phyloP scores from a whole-genome alignment of 1,284 basidiomycete genomes.

The Leucoagaricus sp. region DNA sequence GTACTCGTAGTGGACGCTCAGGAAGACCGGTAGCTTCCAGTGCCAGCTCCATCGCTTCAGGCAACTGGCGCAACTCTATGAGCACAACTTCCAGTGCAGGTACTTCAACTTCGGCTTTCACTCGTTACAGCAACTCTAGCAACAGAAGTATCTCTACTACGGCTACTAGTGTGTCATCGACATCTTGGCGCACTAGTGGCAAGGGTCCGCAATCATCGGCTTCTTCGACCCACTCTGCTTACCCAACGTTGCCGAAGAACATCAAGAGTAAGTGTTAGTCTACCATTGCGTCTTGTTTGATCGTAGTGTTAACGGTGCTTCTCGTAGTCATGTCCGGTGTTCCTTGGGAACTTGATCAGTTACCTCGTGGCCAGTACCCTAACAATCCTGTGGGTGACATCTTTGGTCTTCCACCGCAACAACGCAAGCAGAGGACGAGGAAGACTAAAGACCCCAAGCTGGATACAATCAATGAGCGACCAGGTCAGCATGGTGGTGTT shows the following conservation, averaged over 20 bases:
- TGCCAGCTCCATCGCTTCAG: slow-evolving; percentile 58
- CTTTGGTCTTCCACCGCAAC: slow-evolving; percentile 59
- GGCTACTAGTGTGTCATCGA: slow-evolving; percentile 72
- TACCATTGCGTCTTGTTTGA: slow-evolving; percentile 16
- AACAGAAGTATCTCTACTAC: slow-evolving; percentile 71
- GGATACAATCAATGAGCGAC: slow-evolving; percentile 75
- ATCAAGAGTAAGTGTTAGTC: slow-evolving; percentile 67
- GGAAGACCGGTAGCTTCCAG: slow-evolving; percentile 53
- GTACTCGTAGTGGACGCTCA: slow-evolving; percentile 42
- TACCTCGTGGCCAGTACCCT: slow-evolving; percentile 62
- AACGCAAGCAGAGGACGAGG: slow-evolving; percentile 63
- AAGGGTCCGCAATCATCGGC: slow-evolving; percentile 31
- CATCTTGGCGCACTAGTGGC: slow-evolving; percentile 63
- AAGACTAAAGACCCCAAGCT: slow-evolving; percentile 66
- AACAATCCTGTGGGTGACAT: slow-evolving; percentile 58
- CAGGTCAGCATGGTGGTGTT: slow-evolving; percentile 33
- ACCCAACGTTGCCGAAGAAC: slow-evolving; percentile 59
- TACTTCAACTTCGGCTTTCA: slow-evolving; percentile 70
- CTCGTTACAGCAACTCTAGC: slow-evolving; percentile 77
- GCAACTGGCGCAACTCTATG: slow-evolving; percentile 77
- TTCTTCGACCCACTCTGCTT: slow-evolving; percentile 29
- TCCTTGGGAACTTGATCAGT: slow-evolving; percentile 69
- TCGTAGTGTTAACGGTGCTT: slow-evolving; percentile 12
- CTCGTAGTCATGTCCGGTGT: slow-evolving; percentile 68
- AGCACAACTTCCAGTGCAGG: slow-evolving; percentile 66